Evolutionary conservation across 1,284 basidiomycete species (phyloP).

Genomic region (Irpex sp.): DNA sequence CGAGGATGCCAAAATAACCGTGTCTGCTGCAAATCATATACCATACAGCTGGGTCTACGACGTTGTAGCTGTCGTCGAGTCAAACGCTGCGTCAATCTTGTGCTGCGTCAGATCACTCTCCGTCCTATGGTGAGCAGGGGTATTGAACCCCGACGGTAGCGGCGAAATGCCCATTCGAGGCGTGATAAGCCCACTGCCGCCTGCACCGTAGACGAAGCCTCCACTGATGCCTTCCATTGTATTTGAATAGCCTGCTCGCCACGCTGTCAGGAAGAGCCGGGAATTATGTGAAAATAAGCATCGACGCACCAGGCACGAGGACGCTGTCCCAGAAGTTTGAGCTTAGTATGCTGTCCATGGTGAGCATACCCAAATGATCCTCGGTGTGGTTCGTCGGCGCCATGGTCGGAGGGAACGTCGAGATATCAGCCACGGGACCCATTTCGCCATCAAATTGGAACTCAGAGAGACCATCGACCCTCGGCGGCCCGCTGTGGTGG

Average conservation of each 20-base stretch:
- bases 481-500: not conserved
- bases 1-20: not conserved
- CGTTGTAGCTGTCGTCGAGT: conserved; percentile 3
- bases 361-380: conserved; percentile 50
- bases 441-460: conserved; percentile 77
- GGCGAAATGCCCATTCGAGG: conserved; percentile 37
- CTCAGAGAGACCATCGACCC: conserved; percentile 29
- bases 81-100: conserved; percentile 23
- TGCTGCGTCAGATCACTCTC: conserved; percentile 19
- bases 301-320: conserved; percentile 68
- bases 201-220: conserved; percentile 77
- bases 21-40: not conserved
- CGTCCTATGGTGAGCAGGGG: conserved; percentile 22
- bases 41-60: not conserved
- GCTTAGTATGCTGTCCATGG: conserved; percentile 78
- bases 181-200: conserved; percentile 74
- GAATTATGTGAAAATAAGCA: conserved; percentile 3
- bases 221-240: conserved; percentile 76
- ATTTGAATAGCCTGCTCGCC: conserved; percentile 63
- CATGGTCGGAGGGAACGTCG: conserved; percentile 82
- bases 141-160: conserved; percentile 32
- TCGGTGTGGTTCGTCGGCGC: conserved; percentile 42
- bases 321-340: conserved; percentile 82
- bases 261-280: not conserved
- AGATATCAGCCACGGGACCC: conserved; percentile 74